phyloP scores from a whole-genome alignment of 2,329 filamentous ascomycete species.

The Scedosporium boydii region DNA sequence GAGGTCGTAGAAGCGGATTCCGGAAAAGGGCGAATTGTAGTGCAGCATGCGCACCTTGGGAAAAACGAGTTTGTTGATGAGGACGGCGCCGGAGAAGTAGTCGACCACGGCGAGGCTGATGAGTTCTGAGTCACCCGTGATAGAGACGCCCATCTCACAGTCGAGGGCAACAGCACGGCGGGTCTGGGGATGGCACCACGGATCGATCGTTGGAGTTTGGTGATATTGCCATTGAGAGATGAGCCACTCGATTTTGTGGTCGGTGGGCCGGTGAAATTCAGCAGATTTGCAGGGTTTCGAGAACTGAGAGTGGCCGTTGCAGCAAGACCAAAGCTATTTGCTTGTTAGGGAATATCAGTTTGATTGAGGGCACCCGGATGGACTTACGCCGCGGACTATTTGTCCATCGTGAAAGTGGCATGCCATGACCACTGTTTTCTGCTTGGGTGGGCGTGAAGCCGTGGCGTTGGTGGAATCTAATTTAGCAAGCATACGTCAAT shows the following conservation, averaged over 20 bases:
- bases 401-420: neutral
- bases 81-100: constrained; percentile 35
- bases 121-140: constrained; percentile 35
- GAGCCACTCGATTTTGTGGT: neutral
- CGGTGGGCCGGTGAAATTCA: neutral
- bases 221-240: neutral
- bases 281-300: neutral
- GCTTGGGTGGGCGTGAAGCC: neutral
- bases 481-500: neutral
- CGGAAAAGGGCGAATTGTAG: constrained; percentile 40
- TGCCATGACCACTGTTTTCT: neutral
- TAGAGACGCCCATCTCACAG: constrained; percentile 44
- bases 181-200: neutral
- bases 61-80: constrained; percentile 41
- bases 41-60: constrained; percentile 35
- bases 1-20: constrained; percentile 32
- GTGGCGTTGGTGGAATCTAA: neutral
- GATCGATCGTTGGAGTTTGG: neutral
- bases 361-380: neutral
- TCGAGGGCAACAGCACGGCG: constrained; percentile 33
- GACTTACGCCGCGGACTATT: neutral
- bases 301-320: neutral
- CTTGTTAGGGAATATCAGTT: neutral
- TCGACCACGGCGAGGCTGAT: constrained; percentile 43
- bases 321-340: neutral